Conservation (phyloP, 352 stramenopile species). For the Globisporangium ultimum region DNA sequence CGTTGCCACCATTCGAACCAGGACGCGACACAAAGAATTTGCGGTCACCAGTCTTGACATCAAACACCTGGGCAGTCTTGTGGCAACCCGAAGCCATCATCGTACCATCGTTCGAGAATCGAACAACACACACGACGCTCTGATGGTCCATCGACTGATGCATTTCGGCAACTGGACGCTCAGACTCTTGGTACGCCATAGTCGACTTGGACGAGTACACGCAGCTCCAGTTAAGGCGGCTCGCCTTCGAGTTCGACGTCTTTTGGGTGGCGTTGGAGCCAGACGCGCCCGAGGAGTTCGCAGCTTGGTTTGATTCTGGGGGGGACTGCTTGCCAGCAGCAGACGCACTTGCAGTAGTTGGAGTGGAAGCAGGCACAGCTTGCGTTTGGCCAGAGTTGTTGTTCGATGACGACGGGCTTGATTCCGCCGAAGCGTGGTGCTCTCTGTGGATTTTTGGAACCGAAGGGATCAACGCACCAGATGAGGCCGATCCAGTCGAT, state of each 20-base stretch:
- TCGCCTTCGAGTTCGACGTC: constrained; percentile 75
- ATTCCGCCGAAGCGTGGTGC: constrained; percentile 46
- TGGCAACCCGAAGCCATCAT: constrained; percentile 87
- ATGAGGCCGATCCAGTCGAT: constrained; percentile 16
- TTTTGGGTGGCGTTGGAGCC: constrained; percentile 62
- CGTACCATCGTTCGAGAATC: constrained; percentile 78
- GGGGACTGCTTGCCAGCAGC: constrained; percentile 18
- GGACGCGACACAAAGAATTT: constrained; percentile 79
- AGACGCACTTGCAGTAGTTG: constrained; percentile 19
- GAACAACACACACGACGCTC: constrained; percentile 85
- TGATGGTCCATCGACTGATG: constrained; percentile 89
- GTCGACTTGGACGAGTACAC: constrained; percentile 74
- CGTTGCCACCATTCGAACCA: constrained; percentile 36
- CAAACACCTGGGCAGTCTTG: constrained; percentile 85
- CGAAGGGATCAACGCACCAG: constrained; percentile 28
- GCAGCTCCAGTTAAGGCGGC: constrained; percentile 83
- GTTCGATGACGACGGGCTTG: constrained; percentile 46
- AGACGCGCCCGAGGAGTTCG: constrained; percentile 26
- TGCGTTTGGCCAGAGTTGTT: constrained; percentile 20
- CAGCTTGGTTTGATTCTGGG: constrained; percentile 11
- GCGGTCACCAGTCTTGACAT: constrained; percentile 79
- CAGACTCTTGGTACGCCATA: constrained; percentile 69
- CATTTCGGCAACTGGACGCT: constrained; percentile 81
- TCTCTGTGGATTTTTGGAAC: constrained; percentile 66
- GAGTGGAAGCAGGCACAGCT: constrained; percentile 25